Evolutionary conservation across 2,329 filamentous ascomycete species (phyloP).

Genomic region (Cladophialophora immunda): DNA sequence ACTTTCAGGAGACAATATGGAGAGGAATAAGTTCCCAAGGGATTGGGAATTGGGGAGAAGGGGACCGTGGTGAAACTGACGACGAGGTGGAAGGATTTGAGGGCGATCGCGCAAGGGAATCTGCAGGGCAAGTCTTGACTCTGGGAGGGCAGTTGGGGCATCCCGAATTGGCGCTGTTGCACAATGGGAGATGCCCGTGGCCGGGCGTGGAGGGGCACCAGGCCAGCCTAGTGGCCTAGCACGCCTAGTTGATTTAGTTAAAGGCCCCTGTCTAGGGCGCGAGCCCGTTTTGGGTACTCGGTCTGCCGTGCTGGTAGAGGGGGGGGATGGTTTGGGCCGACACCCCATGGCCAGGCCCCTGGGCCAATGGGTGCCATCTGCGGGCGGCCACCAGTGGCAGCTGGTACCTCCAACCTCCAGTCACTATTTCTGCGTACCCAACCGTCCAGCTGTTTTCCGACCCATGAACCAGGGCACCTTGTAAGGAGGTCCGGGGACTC

Average conservation of each 20-base stretch:
- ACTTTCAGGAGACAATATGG: slow-evolving; percentile 7
- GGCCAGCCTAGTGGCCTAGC: slow-evolving; percentile 4
- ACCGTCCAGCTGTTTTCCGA: background rate
- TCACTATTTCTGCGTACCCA: background rate
- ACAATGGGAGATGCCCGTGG: slow-evolving; percentile 18
- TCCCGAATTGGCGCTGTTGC: background rate
- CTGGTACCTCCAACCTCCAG: background rate
- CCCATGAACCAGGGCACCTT: background rate
- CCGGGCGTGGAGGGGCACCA: slow-evolving; percentile 16
- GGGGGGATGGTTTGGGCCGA: background rate
- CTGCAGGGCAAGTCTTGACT: slow-evolving; percentile 20
- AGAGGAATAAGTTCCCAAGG: background rate
- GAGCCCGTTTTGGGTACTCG: slow-evolving; percentile 16
- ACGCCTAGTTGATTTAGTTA: background rate
- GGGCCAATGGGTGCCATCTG: background rate
- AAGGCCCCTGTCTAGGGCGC: slow-evolving; percentile 1
- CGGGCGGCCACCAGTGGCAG: slow-evolving; percentile 10
- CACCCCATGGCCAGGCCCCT: background rate
- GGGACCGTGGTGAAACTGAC: slow-evolving; percentile 18
- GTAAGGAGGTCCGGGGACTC: slow-evolving; percentile 8
- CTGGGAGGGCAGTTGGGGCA: background rate
- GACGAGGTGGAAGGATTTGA: slow-evolving; percentile 23
- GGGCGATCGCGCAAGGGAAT: slow-evolving; percentile 21
- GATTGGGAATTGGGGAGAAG: slow-evolving; percentile 14
- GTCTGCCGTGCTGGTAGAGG: slow-evolving; percentile 1